Base-by-base conservation (phyloP, 495 filamentous ascomycete species). In the Penicillium roqueforti region DNA sequence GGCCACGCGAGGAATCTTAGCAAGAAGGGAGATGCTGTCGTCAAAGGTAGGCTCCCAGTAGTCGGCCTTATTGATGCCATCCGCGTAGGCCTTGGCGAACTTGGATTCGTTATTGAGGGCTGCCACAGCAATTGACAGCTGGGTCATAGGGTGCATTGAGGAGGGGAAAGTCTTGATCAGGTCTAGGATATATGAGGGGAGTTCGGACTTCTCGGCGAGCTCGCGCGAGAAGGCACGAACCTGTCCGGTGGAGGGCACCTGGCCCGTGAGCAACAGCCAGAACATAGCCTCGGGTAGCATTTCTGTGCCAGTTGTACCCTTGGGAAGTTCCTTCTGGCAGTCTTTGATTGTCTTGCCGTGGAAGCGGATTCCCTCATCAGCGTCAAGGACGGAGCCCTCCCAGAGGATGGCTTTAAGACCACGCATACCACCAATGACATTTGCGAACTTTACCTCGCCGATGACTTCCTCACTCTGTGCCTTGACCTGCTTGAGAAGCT, bases 251-350 rank as follows among this genome's bases (percentile, higher is more conserved):
- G 87, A 87, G 9, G 93, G 93, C 22, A 98, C 88, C 70, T 92
- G 80, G 53, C 93, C 95, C 8, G 93, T 98, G 55, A 98, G 74
- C 14, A 98, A 86, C 23, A 98, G 86, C 93, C 93, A 98, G 81
- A 98, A 98, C 93, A 98, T 97, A 66, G 91, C 86, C 73, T 98
- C 93, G 34, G 93, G 93, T 3, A 98, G 85, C 95, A 97, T 97
- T 76, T 98, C 92, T n/a, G 89, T 93, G 53, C 93, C 93, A 3
- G 87, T 83, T 51, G 82, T 88, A 48, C 92, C 93, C 77, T 96
- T 97, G 62, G 93, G 93, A 7, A 98, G 83, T 67, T 95, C 84
- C 53, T 83, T 81, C 66, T 96, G 92, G 80, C 93, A 98, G 67
- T 98, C 93, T 76, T 93, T 95, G 79, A 98, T 98, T 44, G 91